Base-by-base conservation (phyloP, 1,284 basidiomycete species). In the Ustilago nuda region DNA sequence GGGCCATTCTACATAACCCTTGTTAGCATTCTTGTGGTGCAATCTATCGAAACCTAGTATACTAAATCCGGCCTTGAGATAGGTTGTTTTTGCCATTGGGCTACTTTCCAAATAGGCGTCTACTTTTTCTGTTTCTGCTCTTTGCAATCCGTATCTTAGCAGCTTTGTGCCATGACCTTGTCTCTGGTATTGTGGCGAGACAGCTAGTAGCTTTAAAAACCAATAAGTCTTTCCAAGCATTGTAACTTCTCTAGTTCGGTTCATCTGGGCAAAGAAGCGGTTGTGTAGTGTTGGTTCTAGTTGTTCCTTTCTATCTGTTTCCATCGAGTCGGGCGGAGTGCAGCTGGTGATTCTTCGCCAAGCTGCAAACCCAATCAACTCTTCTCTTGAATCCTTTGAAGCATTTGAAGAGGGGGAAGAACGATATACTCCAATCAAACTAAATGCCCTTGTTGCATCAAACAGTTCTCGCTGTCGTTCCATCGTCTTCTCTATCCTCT, bases 61-160 rank as follows among this genome's bases (percentile, higher is more conserved):
- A 35, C 23, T 59, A 46, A 75, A 75, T 1, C 72, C 72, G 1
- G 56, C 55, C 19, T 65, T 67, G 19, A 71, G 53, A 30, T 75
- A 70, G 2, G 61, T 37, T 5, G 46, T 37, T 52, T 56, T 64
- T 0, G 67, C 72, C 63, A 67, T 67, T 7, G 72, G 64, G 52
- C 66, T 69, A 19, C 45, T 52, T 27, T 75, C 72, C 4, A 75
- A n/a, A 53, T 56, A 70, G 2, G 64, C 61, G 13, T 55, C 41
- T 0, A 67, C 13, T 4, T 23, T 27, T 12, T 70, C 37, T 6
- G 45, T 4, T 4, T 63, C 30, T 6, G 72, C 67, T n/a, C 19
- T 60, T 7, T 37, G 3, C 2, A 54, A 27, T 2, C 67, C 72
- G 56, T 56, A 66, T 3, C 19, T 51, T 9, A 75, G 13, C 1